Base-by-base conservation (phyloP, 148 eudicot species). In the Dysphania ambrosioides region DNA sequence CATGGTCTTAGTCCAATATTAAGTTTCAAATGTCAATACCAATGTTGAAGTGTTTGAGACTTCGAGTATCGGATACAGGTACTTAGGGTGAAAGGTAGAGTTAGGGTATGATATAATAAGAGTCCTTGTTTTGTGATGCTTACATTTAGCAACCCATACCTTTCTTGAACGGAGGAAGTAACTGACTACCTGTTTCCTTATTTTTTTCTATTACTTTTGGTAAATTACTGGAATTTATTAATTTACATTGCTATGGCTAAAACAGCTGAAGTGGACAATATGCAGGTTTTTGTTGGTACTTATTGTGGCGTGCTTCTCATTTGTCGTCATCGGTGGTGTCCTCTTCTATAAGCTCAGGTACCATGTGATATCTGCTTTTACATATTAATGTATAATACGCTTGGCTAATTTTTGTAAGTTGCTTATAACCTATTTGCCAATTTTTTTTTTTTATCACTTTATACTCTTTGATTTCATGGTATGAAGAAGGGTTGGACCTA, bases 261-360 rank as follows among this genome's bases (percentile, higher is more conserved):
- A 15, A 36, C 68, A 34, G 19, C n/a, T 51, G 44, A 2, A 13
- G 29, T 79, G 68, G 74, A 66, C 68, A 40, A 36, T 75, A 30
- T 78, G 85, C 90, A 90, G 90, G 84, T 83, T 84, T 36, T 87
- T 90, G 18, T 44, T 87, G 63, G 96, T 81, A 58, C 92, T 90
- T 63, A 64, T 84, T 74, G 65, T 82, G 68, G 87, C 96, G 42
- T 90, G 96, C 79, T 82, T 85, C 83, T 86, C 92, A 24, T 88
- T 90, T 75, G 89, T 90, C 36, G 44, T 87, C 31, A 85, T 90
- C 79, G 92, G 96, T 66, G 96, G 96, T 62, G 81, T 88, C 76
- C 87, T 90, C 82, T 90, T 89, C 85, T 92, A 74, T 82, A 86
- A 83, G 76, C 82, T 85, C 86, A 95, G 99, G 99, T 95, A 77